Evolutionary conservation across 2,329 filamentous ascomycete genomes (phyloP).

Genomic region (Penicillium capsulatum): DNA sequence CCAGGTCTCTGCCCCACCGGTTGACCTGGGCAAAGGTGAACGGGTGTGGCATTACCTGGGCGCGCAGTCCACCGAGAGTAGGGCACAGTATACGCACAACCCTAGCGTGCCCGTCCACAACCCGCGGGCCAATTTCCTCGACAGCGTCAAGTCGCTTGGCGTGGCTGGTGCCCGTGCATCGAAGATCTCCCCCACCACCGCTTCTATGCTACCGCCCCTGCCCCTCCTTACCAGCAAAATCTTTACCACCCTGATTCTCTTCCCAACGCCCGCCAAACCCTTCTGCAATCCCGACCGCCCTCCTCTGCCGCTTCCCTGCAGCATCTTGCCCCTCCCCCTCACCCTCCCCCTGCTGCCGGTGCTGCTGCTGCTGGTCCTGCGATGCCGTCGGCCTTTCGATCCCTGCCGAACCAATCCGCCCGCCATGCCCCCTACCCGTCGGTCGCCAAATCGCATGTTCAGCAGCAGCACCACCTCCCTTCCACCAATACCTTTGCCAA

Average conservation of each 20-base stretch:
- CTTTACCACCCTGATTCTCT: slow-evolving; percentile 16
- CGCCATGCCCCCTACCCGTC: slow-evolving; percentile 38
- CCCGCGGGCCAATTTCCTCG: slow-evolving; percentile 48
- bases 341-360: slow-evolving; percentile 29
- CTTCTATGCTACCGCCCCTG: slow-evolving; percentile 25
- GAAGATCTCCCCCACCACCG: slow-evolving; percentile 27
- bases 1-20: slow-evolving; percentile 56
- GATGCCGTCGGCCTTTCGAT: slow-evolving; percentile 44
- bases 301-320: slow-evolving; percentile 31
- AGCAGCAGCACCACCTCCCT: slow-evolving; percentile 29
- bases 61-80: slow-evolving; percentile 79
- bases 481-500: slow-evolving; percentile 41
- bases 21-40: slow-evolving; percentile 66
- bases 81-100: slow-evolving; percentile 85
- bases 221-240: slow-evolving; percentile 26
- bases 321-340: slow-evolving; percentile 35
- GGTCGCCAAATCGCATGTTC: slow-evolving; percentile 34
- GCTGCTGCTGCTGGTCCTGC: slow-evolving; percentile 36
- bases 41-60: slow-evolving; percentile 88
- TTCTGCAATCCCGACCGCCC: slow-evolving; percentile 28
- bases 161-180: slow-evolving; percentile 27
- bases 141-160: slow-evolving; percentile 43
- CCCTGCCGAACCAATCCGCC: slow-evolving; percentile 35
- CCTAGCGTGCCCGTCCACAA: slow-evolving; percentile 49
- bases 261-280: slow-evolving; percentile 15